These are phyloP conservation scores for Fusarium lateritium DNA, from an alignment of 2,329 filamentous ascomycete species.

Conservation along the genomic window DNA sequence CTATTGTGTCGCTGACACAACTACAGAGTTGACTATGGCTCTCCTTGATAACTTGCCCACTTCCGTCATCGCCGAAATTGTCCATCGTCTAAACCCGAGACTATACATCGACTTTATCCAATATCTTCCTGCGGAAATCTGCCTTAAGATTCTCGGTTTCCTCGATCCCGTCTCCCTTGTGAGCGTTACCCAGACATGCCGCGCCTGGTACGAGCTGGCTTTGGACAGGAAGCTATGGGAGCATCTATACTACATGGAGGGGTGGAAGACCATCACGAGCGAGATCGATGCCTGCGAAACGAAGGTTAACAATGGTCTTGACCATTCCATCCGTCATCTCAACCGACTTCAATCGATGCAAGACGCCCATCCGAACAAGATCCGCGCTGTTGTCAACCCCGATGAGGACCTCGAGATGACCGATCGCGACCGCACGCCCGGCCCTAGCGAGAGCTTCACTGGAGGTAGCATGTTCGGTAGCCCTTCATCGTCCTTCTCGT, in stretches of 20 bases:
- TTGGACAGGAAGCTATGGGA: slow-evolving; percentile 91
- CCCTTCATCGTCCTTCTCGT: slow-evolving; percentile 52
- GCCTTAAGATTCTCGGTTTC: slow-evolving; percentile 88
- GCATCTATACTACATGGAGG: slow-evolving; percentile 84
- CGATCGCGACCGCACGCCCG: slow-evolving; percentile 53
- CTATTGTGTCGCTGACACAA: slow-evolving; percentile 28
- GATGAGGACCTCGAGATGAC: slow-evolving; percentile 67
- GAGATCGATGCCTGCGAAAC: slow-evolving; percentile 79
- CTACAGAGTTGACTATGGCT: slow-evolving; percentile 82
- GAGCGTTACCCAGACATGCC: slow-evolving; percentile 82
- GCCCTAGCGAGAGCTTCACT: slow-evolving; percentile 43
- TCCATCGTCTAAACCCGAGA: slow-evolving; percentile 83
- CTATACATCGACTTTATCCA: slow-evolving; percentile 94
- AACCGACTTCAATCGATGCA: slow-evolving; percentile 63
- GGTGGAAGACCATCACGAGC: slow-evolving; percentile 80
- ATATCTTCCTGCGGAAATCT: slow-evolving; percentile 90
- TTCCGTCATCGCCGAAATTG: slow-evolving; percentile 83
- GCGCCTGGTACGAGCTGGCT: slow-evolving; percentile 84
- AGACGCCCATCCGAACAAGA: slow-evolving; percentile 66
- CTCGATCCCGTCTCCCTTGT: slow-evolving; percentile 87
- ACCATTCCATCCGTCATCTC: slow-evolving; percentile 57
- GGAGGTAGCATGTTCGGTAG: slow-evolving; percentile 56
- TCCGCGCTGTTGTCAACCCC: slow-evolving; percentile 66
- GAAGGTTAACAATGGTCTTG: slow-evolving; percentile 64
- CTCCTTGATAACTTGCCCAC: slow-evolving; percentile 85